Percentiles rank a stretch among this genome's conserved stretches.
Conservation (phyloP, 2,329 filamentous ascomycete genomes). For the Microdochium trichocladiopsis region DNA sequence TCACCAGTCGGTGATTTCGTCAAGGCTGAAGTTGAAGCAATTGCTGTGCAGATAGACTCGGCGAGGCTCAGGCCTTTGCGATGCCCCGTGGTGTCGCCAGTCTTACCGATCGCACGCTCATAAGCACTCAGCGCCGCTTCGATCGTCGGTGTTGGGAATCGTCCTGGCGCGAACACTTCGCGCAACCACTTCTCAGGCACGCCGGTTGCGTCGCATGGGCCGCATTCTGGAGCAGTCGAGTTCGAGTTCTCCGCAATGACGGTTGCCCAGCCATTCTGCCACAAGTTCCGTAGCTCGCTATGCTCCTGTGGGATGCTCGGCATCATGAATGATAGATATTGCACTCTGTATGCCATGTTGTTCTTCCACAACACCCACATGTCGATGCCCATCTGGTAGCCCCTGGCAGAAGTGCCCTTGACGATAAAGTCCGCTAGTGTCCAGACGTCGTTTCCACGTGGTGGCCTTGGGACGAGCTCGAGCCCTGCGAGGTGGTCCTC, state of each 20-base stretch:
- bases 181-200: conserved; percentile 80
- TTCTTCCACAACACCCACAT: conserved; percentile 83
- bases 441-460: conserved; percentile 70
- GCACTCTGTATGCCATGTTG: conserved; percentile 70
- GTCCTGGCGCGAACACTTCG: conserved; percentile 74
- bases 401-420: conserved; percentile 26
- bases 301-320: conserved; percentile 37
- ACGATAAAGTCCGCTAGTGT: conserved; percentile 71
- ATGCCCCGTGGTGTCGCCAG: conserved; percentile 25
- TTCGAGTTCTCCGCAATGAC: conserved; percentile 54
- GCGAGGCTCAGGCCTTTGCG: conserved; percentile 52
- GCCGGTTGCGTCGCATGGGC: conserved; percentile 59
- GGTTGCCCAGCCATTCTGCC: conserved; percentile 64
- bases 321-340: conserved; percentile 65
- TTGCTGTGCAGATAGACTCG: conserved; percentile 67
- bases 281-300: conserved; percentile 40
- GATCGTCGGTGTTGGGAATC: conserved; percentile 72
- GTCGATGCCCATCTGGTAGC: conserved; percentile 45
- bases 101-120: conserved; percentile 50
- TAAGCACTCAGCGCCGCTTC: conserved; percentile 82
- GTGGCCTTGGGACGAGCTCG: conserved; percentile 59
- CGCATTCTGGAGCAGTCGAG: conserved; percentile 48
- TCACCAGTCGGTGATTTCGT: conserved; percentile 53
- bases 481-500: conserved; percentile 63
- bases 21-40: conserved; percentile 63